These are phyloP conservation scores for Verticillium dahliae DNA, from an alignment of 2,329 filamentous ascomycete genomes.

Conservation along the genomic window DNA sequence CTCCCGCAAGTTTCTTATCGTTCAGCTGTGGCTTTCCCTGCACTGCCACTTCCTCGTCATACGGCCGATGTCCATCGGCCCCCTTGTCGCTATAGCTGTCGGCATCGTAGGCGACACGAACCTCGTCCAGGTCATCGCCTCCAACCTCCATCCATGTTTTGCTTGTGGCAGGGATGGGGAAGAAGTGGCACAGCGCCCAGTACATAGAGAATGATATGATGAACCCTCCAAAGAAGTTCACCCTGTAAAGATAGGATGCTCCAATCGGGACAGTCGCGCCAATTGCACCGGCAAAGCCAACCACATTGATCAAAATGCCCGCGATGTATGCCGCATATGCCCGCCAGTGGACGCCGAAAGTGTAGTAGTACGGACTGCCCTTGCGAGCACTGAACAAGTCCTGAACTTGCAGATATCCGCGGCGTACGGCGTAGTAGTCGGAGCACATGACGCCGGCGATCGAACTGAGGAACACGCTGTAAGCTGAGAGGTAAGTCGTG, in stretches of 20 bases:
- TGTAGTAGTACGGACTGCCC: conserved; percentile 66
- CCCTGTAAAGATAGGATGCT: conserved; percentile 78
- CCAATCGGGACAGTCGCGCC: conserved; percentile 64
- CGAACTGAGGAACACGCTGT: conserved; percentile 88
- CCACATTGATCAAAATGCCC: conserved; percentile 84
- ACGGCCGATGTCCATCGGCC: background rate
- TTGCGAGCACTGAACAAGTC: conserved; percentile 70
- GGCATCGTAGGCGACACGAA: conserved; percentile 5
- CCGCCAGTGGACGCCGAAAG: conserved; percentile 71
- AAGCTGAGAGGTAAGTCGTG: conserved; percentile 85
- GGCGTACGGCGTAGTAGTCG: conserved; percentile 84
- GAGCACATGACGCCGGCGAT: conserved; percentile 86
- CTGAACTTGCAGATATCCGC: conserved; percentile 71
- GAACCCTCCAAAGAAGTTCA: conserved; percentile 88
- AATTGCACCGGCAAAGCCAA: conserved; percentile 81
- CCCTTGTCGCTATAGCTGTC: background rate
- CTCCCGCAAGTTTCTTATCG: no score
- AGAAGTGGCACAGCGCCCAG: conserved; percentile 61
- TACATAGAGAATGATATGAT: conserved; percentile 62
- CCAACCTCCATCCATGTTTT: conserved; percentile 73
- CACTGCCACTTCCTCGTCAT: background rate
- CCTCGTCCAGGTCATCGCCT: conserved; percentile 34
- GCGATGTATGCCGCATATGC: conserved; percentile 76
- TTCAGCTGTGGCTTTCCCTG: no score
- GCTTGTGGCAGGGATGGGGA: conserved; percentile 68